Percentiles rank a stretch among this genome's conserved stretches.
Evolutionary conservation across 345 rosid species (phyloP).

Genomic region (Tarenaya hassleriana): DNA sequence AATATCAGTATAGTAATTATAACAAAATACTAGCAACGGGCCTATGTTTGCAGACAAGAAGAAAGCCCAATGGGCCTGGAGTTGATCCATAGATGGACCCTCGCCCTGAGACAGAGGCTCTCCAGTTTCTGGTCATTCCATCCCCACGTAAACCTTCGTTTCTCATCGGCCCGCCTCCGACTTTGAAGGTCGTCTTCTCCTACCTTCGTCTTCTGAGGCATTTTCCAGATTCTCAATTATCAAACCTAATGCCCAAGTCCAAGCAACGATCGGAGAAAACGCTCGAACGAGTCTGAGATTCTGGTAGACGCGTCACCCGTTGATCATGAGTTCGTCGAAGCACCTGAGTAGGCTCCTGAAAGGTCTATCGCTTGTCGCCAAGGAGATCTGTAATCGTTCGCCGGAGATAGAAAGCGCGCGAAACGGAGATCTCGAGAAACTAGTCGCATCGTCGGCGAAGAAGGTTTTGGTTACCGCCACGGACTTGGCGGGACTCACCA

Average conservation of each 20-base stretch:
- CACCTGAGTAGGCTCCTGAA: conserved; percentile 49
- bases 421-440: conserved; percentile 49
- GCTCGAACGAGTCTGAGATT: not conserved
- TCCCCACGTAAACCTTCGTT: conserved; percentile 35
- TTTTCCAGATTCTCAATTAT: conserved; percentile 7
- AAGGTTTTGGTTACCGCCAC: conserved; percentile 63
- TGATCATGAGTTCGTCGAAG: conserved; percentile 44
- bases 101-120: not conserved
- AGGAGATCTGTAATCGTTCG: conserved; percentile 61
- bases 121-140: conserved; percentile 7
- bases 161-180: not conserved
- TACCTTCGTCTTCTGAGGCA: conserved; percentile 30
- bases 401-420: conserved; percentile 34
- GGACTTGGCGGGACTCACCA: conserved; percentile 74
- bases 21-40: too few relatives aligned
- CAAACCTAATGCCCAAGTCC: not conserved
- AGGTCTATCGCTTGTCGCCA: conserved; percentile 71
- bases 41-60: too few relatives aligned
- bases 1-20: too few relatives aligned
- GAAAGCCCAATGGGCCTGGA: too few relatives aligned
- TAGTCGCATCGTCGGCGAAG: conserved; percentile 51
- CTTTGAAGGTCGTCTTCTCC: conserved; percentile 18
- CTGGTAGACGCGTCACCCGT: not conserved
- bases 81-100: too few relatives aligned
- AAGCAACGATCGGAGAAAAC: not conserved